Evolutionary conservation across 257 asterid genomes (phyloP), one percentile per base, ranked within the genome.

Genomic region (Striga asiatica): DNA sequence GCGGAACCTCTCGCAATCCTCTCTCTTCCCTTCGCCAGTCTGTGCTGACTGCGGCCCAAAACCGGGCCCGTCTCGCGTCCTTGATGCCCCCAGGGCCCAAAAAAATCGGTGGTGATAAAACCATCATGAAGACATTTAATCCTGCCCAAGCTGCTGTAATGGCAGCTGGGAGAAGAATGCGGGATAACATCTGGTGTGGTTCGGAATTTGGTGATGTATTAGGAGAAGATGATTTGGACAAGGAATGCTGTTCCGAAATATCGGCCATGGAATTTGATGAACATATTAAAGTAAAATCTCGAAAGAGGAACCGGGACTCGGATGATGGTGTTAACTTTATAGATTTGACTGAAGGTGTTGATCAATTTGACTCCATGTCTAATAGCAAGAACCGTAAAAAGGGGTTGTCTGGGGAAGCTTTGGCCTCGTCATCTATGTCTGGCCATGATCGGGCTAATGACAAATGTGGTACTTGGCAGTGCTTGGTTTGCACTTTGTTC

Each of bases 131-230:
- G 63, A 77, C 89, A 18, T 92, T 91, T 54, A 82, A 78, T 68
- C 96, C 98, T 29, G 62, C 55, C 24, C 95, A 87, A 78, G 98
- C 98, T 56, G 98, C 98, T 68, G 96, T 94, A 66, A 87, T 87
- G 96, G 98, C 98, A 65, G 98, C 96, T 11, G 98, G 86, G 75
- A 84, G 96, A 79, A 87, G 98, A 75, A 70, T 75, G 5, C 79
- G 38, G 73, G 98, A 91, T 58, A 76, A 87, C 65, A 68, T 87
- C 41, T 91, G 98, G 98, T 91, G 96, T 76, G 98, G 82, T 60
- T 80, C 95, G 1, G 96, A 87, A 58, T 74, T 66, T 29, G 77
- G 34, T 46, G 87, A 6, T 58, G 56, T 54, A 50, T 48, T 81
- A 61, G 94, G 61, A 38, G 79, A 79, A 37, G 84, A 77, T 55